Conservation (phyloP, 75 land plant species). For the Selaginella moellendorffii region DNA sequence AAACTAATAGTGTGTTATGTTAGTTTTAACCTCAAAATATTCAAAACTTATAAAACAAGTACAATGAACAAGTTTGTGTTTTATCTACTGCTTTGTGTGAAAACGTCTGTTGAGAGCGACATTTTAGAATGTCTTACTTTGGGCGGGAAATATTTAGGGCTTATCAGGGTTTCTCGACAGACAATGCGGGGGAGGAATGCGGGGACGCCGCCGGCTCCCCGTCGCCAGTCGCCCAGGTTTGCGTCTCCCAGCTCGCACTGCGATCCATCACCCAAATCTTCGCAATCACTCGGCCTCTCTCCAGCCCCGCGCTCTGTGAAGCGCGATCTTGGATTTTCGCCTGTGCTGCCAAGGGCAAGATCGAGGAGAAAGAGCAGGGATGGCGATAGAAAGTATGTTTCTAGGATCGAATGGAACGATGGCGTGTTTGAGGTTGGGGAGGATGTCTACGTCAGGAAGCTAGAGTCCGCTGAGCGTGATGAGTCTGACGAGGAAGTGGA, state of each 20-base stretch:
- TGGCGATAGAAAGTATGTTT: not conserved
- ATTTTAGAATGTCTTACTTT: too few species aligned
- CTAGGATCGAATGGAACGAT: conserved; percentile 23
- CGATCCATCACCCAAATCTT: not conserved
- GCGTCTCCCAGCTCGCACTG: not conserved
- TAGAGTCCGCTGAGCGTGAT: conserved; percentile 34
- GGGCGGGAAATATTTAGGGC: too few species aligned
- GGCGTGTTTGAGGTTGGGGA: conserved; percentile 62
- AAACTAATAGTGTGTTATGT: too few species aligned
- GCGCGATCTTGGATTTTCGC: not conserved
- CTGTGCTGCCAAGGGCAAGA: too few species aligned
- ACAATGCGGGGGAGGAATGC: not conserved
- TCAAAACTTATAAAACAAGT: too few species aligned
- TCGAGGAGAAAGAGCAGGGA: not conserved
- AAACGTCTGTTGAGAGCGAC: too few species aligned
- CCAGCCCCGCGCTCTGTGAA: not conserved
- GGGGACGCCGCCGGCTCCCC: not conserved
- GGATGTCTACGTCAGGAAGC: conserved; percentile 76
- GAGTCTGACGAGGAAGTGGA: conserved; percentile 46
- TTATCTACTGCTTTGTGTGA: too few species aligned
- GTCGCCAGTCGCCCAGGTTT: not conserved
- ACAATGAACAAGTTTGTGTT: too few species aligned
- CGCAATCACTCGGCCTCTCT: not conserved
- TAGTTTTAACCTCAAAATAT: too few species aligned
- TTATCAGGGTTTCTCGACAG: too few species aligned